Conservation (phyloP, 2,329 filamentous ascomycete genomes). For the Colletotrichum coccodes region DNA sequence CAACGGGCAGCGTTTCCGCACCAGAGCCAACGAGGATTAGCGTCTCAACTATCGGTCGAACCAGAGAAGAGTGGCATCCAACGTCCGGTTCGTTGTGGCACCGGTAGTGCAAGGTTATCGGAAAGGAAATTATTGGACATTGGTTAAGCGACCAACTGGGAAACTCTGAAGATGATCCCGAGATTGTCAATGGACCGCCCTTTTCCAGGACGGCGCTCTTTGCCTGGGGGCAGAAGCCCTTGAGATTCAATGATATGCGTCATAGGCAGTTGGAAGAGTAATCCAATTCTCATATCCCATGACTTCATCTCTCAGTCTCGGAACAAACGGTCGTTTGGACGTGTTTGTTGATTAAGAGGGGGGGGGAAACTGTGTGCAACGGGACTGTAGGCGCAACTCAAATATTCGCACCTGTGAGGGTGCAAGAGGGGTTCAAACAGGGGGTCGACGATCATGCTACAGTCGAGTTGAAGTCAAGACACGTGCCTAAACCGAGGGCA, state of each 20-base stretch:
- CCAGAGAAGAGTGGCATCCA: constrained; percentile 7
- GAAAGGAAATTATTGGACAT: constrained; percentile 22
- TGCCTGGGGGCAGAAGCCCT: constrained; percentile 5
- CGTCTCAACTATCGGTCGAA: constrained; percentile 29
- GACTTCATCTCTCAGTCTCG: too few relatives aligned
- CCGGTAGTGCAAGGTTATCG: constrained; percentile 21
- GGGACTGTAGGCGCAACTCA: not conserved
- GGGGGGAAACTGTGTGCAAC: not conserved
- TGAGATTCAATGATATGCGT: not conserved
- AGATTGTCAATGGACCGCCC: constrained; percentile 26
- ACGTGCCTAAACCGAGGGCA: not conserved
- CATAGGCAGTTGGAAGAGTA: not conserved
- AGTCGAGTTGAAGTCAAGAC: not conserved
- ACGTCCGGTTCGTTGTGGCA: constrained; percentile 17
- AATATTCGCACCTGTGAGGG: not conserved
- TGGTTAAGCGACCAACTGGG: constrained; percentile 13
- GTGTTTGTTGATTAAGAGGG: too few relatives aligned
- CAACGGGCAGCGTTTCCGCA: constrained; percentile 32
- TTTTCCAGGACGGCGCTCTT: not conserved
- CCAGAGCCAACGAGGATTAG: constrained; percentile 27
- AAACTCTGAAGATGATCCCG: constrained; percentile 26
- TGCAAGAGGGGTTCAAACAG: not conserved
- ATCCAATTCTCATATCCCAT: too few relatives aligned
- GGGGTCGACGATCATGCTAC: not conserved
- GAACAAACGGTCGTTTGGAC: not conserved